Base-by-base conservation (phyloP, 345 rosid genomes). In the Hibiscus tridactylites region DNA sequence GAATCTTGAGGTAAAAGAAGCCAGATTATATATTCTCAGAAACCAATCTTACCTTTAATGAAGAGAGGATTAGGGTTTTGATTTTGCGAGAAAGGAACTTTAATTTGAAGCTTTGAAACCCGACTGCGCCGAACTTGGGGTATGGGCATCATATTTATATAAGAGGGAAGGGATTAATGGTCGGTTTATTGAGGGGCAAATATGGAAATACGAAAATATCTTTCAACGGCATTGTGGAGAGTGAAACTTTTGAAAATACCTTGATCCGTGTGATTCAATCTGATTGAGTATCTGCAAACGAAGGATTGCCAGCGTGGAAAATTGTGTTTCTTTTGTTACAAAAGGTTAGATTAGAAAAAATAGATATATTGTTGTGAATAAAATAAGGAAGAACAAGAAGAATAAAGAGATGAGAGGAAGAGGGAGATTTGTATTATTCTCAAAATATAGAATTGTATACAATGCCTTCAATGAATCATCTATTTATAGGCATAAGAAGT, bases 251-350 rank as follows among this genome's bases (percentile, higher is more conserved):
- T 42, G 29, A 17, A 35, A 19, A 39, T 1, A 1, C 29, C 8
- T 39, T 42, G 31, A 64, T 64, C 68, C 17, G 31, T 64, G 68
- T 64, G 68, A 39, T 1, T 39, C n/a, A 19, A 64, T 10, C 52
- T 64, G 28, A 39, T 19, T 42, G 68, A 31, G 0, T 0, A 2
- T 10, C n/a, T 64, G 9, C n/a, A 11, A n/a, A 42, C 21, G n/a
- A 16, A 19, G 68, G 52, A 64, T 64, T 42, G 68, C 68, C 68
- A 64, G 52, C 53, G 52, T 64, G 52, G 68, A 42, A 10, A 63
- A 7, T 19, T 39, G 6, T 19, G 50, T 10, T 42, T 39, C 17
- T 2, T 21, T 21, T 21, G 24, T 21, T 21, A 21, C 24, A 21
- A 21, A 21, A 21, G 24, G 24, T 21, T 0, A 21, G 24, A 21